Percentiles rank a stretch among this genome's conserved stretches.
These are phyloP conservation scores for Amanita pallidorosea DNA, from an alignment of 768 basidiomycete genomes.

Conservation along the genomic window DNA sequence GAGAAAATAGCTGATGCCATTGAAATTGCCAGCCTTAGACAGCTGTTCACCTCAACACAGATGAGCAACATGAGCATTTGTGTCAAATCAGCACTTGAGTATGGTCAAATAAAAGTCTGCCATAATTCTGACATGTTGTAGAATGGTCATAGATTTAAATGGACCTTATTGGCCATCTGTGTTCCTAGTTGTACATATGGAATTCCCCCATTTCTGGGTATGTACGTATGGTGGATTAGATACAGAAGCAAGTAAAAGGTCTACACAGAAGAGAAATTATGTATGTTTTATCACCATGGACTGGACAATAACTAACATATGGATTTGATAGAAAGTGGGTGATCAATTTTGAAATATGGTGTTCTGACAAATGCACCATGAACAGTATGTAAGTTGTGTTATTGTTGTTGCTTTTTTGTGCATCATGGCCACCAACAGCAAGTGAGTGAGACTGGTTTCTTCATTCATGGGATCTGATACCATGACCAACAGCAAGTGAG, in stretches of 20 bases:
- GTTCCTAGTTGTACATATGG: no score
- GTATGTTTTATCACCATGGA: no score
- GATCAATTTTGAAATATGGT: neutral
- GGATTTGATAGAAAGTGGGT: no score
- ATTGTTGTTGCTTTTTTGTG: neutral
- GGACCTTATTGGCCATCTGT: neutral
- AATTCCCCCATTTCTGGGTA: neutral
- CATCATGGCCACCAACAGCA: no score
- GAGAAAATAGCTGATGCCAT: conserved; percentile 13
- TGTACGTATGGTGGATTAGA: neutral
- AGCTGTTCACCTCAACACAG: no score
- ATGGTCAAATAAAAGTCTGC: neutral
- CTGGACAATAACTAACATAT: no score
- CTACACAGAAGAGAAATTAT: no score
- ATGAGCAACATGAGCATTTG: no score
- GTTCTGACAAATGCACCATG: neutral
- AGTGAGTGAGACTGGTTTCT: no score
- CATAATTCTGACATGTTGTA: neutral
- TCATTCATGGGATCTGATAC: no score
- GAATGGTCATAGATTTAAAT: neutral
- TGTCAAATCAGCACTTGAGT: conserved; percentile 5
- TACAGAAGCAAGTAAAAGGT: no score
- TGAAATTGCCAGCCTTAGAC: conserved; percentile 8
- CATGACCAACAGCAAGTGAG: no score
- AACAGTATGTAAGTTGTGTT: neutral